Evolutionary conservation across 441 rosid species (phyloP), one percentile per base, ranked within the genome.

Genomic region (Kokia cookei): DNA sequence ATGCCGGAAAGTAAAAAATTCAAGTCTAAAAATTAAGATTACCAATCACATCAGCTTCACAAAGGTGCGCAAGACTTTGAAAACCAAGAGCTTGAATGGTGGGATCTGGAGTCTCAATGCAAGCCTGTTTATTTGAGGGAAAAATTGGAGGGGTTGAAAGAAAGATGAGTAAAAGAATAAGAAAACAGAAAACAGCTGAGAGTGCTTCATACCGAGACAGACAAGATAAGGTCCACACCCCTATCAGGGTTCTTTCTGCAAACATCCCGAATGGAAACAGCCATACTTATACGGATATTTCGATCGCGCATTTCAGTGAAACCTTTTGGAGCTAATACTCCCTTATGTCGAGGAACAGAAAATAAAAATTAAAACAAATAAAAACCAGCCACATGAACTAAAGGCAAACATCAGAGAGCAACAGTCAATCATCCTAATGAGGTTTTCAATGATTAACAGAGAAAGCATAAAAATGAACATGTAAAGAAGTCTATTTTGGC

Each of bases 1-100:
- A 40, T 45, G 53, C 64, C 5, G 15, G 51, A 65, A 69, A 42
- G 66, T 50, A 59, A 45, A 40, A 27, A 22, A 69, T 45, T 54
- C 29, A 40, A 59, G 55, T 60, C 76, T 58, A 72, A 67, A 73
- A 65, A 62, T 63, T 14, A 62, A 79, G 74, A 77, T 77, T 93
- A 95, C 98, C 99, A 68, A 95, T 84, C 77, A 87, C 90, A 85
- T 93, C 99, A 81, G 98, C 97, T 91, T 95, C 97, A 81, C 99
- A 95, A 17, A 95, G 92, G 78, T 93, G 83, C 54, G 95, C 86
- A 82, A 95, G 98, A 83, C 99, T 93, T 83, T 93, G 97, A 72
- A 91, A 90, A 73, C 99, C 99, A 80, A 91, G 82, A 45, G 96
- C 87, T 86, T 84, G 90, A 82, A 95, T 80, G 70, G 84, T 74